Evolutionary conservation across 306 rosid species (phyloP).

Genomic region (Vigna mungo): DNA sequence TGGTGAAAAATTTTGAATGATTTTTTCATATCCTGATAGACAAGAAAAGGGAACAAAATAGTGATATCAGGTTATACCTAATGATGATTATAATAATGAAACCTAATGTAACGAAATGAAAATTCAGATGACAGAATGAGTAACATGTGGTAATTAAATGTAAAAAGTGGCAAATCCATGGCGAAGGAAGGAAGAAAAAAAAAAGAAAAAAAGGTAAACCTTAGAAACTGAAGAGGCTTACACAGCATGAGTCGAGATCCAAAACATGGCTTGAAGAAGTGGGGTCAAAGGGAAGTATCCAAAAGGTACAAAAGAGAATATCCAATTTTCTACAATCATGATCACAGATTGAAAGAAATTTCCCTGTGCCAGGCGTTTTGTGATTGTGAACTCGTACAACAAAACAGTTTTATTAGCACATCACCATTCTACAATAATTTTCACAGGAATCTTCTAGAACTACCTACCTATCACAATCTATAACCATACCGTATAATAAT

Average conservation of each 20-base stretch:
- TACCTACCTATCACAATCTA: background rate
- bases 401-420: background rate
- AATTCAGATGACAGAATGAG: background rate
- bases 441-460: background rate
- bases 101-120: background rate
- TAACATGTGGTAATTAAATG: background rate
- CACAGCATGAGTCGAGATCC: background rate
- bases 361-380: background rate
- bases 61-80: background rate
- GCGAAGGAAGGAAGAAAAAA: background rate
- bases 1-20: background rate
- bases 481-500: too few relatives aligned
- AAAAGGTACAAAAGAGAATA: conserved; percentile 37
- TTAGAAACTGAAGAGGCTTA: background rate
- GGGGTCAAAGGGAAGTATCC: conserved; percentile 3
- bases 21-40: background rate
- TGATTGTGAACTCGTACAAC: background rate
- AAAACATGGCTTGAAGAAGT: background rate
- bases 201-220: background rate
- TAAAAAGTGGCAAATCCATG: background rate
- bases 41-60: background rate
- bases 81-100: background rate
- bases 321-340: conserved; percentile 15
- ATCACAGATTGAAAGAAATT: conserved; percentile 3
- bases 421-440: background rate